Evolutionary conservation across 176 grass and related monocot genomes (phyloP).

Genomic region (Phragmites australis): DNA sequence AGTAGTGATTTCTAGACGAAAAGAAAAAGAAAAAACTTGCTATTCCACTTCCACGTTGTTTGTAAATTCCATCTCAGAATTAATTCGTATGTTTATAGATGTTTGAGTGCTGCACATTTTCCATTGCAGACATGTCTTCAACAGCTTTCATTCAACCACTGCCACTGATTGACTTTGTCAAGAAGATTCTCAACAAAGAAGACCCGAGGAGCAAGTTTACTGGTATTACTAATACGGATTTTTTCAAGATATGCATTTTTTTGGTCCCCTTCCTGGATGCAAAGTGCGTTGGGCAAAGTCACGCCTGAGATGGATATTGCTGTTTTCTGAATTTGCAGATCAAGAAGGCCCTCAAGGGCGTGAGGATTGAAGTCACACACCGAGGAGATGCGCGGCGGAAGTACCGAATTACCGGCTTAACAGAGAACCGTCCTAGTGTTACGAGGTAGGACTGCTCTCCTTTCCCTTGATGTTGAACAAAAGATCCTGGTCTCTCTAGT

Average conservation of each 20-base stretch:
- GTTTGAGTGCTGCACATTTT: background rate
- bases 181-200: slow-evolving; percentile 34
- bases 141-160: slow-evolving; percentile 58
- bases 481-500: background rate
- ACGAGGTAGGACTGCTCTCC: slow-evolving; percentile 34
- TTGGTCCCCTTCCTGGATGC: background rate
- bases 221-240: slow-evolving; percentile 26
- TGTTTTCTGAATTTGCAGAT: slow-evolving; percentile 40
- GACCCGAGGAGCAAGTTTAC: background rate
- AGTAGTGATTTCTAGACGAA: background rate
- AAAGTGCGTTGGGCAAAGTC: background rate
- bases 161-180: slow-evolving; percentile 45
- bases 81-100: background rate
- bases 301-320: background rate
- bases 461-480: background rate
- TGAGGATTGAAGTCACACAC: slow-evolving; percentile 68
- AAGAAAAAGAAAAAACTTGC: background rate
- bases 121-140: slow-evolving; percentile 53
- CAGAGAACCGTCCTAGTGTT: background rate
- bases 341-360: slow-evolving; percentile 52
- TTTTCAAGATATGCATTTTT: slow-evolving; percentile 39
- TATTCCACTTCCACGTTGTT: background rate
- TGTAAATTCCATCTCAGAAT: background rate
- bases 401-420: slow-evolving; percentile 47
- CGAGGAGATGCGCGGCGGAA: slow-evolving; percentile 27